phyloP scores from a whole-genome alignment of 331 rosid species.

The Malus hybrid region DNA sequence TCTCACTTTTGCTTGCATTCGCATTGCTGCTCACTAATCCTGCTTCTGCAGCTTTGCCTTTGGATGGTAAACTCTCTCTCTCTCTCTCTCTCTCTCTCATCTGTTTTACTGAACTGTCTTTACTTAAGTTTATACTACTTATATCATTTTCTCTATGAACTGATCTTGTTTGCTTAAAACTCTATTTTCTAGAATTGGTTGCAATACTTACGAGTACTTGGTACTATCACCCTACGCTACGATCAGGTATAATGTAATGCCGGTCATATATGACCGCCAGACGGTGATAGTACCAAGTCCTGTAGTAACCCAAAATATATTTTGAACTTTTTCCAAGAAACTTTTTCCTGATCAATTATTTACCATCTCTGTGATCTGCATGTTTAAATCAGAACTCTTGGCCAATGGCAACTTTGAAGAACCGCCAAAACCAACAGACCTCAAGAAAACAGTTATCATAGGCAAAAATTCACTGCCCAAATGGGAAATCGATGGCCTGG shows the following conservation, averaged over 20 bases:
- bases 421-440: constrained; percentile 39
- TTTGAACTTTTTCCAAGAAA: neutral
- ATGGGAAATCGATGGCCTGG: constrained; percentile 74
- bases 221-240: too few species aligned
- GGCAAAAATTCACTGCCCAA: constrained; percentile 65
- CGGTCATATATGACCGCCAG: too few species aligned
- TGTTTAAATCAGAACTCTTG: constrained; percentile 47
- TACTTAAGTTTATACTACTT: neutral
- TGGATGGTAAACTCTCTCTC: constrained; percentile 41
- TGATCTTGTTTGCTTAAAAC: neutral
- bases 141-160: neutral
- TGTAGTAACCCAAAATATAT: neutral
- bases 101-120: constrained; percentile 4
- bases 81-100: constrained; percentile 11
- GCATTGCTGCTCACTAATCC: constrained; percentile 26
- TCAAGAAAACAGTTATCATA: constrained; percentile 53
- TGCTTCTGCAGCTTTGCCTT: constrained; percentile 29
- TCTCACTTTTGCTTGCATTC: constrained; percentile 25
- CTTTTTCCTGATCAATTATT: neutral
- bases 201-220: too few species aligned
- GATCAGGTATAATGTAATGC: too few species aligned
- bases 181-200: neutral
- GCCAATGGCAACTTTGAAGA: constrained; percentile 84
- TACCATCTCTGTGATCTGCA: neutral
- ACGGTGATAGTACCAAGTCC: too few species aligned